Evolutionary conservation across 2,329 filamentous ascomycete species (phyloP).

Genomic region (Simplicillium sp.): DNA sequence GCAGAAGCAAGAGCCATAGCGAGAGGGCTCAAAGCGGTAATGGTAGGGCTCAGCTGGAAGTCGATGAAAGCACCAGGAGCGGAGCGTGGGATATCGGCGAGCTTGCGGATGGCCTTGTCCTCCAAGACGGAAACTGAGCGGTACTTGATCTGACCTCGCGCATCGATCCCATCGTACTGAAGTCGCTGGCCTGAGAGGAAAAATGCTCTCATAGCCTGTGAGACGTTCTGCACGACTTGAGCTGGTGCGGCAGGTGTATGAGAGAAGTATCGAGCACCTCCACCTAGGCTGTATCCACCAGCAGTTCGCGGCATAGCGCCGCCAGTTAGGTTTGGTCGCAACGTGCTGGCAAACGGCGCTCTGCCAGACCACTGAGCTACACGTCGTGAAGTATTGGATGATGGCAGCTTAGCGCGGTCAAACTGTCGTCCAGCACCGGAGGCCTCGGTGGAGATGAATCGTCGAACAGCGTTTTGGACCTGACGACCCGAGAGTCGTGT

Average conservation of each 20-base stretch:
- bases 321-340: conserved; percentile 87
- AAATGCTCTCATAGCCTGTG: conserved; percentile 83
- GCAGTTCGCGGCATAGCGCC: conserved; percentile 76
- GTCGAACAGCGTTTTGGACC: conserved; percentile 35
- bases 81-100: conserved; percentile 47
- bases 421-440: conserved; percentile 20
- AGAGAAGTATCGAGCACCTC: conserved; percentile 80
- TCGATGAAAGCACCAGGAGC: conserved; percentile 74
- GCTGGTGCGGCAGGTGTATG: conserved; percentile 77
- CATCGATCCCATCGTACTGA: conserved; percentile 70
- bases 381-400: conserved; percentile 38
- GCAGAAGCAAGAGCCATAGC: conserved; percentile 42
- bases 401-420: conserved; percentile 39
- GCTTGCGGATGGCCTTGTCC: conserved; percentile 60
- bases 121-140: conserved; percentile 66
- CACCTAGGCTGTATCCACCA: conserved; percentile 73
- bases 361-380: conserved; percentile 58
- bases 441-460: conserved; percentile 37
- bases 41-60: conserved; percentile 78
- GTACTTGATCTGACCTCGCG: conserved; percentile 69
- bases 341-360: conserved; percentile 77
- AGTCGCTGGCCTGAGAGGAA: conserved; percentile 84
- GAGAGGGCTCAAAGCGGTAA: conserved; percentile 77
- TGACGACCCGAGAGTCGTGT: conserved; percentile 33
- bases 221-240: conserved; percentile 93